Evolutionary conservation across 352 stramenopile genomes (phyloP).

Genomic region (Phytophthora foliorum): DNA sequence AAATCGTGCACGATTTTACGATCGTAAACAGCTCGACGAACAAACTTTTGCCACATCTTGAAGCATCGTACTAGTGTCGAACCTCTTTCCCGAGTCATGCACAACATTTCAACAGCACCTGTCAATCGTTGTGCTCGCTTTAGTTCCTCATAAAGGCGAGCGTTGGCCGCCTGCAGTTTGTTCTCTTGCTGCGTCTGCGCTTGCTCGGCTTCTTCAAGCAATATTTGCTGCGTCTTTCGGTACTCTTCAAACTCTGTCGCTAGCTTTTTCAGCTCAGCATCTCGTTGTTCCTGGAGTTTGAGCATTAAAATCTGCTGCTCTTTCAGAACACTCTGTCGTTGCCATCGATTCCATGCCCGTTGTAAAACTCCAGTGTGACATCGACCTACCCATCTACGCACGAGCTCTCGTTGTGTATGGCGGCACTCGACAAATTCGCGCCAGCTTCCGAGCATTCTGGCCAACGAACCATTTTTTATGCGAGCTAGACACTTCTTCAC

Average conservation of each 20-base stretch:
- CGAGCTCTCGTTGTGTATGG: constrained; percentile 36
- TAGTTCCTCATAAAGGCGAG: constrained; percentile 13
- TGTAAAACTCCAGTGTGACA: constrained; percentile 26
- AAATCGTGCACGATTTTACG: constrained; percentile 12
- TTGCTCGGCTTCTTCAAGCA: constrained; percentile 15
- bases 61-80: constrained; percentile 9
- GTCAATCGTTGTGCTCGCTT: constrained; percentile 28
- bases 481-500: constrained; percentile 33
- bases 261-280: constrained; percentile 21
- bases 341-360: constrained; percentile 39
- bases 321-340: constrained; percentile 40
- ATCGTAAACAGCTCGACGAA: constrained; percentile 9
- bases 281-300: constrained; percentile 17
- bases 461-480: constrained; percentile 32
- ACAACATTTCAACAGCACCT: constrained; percentile 22
- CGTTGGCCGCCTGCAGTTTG: constrained; percentile 12
- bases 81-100: constrained; percentile 12
- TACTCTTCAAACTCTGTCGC: constrained; percentile 25
- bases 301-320: constrained; percentile 36
- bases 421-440: constrained; percentile 21
- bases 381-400: constrained; percentile 27
- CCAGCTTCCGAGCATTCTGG: constrained; percentile 36
- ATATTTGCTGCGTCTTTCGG: constrained; percentile 6
- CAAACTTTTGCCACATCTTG: constrained; percentile 28
- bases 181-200: constrained; percentile 15